Percentiles rank a stretch among this genome's conserved stretches.
phyloP scores from a whole-genome alignment of 768 basidiomycete species.

The Mycena indigotica region DNA sequence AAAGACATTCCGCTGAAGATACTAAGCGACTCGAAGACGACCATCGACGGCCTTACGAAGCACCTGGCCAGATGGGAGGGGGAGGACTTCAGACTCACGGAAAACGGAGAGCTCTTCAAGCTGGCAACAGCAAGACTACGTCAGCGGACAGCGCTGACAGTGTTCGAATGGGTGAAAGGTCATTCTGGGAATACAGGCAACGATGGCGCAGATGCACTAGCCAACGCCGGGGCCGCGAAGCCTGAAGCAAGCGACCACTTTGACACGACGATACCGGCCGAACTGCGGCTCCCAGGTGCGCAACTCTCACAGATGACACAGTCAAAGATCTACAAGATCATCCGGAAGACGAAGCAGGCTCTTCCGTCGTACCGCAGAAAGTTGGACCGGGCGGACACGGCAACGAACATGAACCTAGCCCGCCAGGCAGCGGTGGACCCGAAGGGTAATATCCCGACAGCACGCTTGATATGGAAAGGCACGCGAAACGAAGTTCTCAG shows the following conservation, averaged over 20 bases:
- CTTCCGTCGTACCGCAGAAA: background rate
- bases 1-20: background rate
- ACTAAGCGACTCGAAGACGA: background rate
- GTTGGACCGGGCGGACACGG: background rate
- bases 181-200: constrained; percentile 14
- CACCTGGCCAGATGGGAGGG: background rate
- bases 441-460: background rate
- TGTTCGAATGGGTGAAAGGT: constrained; percentile 24
- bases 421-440: background rate
- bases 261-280: background rate
- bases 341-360: background rate
- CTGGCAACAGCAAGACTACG: constrained; percentile 1
- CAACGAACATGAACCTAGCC: background rate
- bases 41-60: background rate
- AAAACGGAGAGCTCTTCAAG: background rate
- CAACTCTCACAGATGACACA: background rate
- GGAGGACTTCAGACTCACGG: background rate
- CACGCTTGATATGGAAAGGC: constrained; percentile 5
- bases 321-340: background rate
- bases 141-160: constrained; percentile 10
- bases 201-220: constrained; percentile 16
- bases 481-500: constrained; percentile 3
- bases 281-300: background rate
- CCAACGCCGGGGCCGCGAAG: background rate
- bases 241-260: background rate